Base-by-base conservation (phyloP, 768 basidiomycete species). In the Neoboletus magnificus region DNA sequence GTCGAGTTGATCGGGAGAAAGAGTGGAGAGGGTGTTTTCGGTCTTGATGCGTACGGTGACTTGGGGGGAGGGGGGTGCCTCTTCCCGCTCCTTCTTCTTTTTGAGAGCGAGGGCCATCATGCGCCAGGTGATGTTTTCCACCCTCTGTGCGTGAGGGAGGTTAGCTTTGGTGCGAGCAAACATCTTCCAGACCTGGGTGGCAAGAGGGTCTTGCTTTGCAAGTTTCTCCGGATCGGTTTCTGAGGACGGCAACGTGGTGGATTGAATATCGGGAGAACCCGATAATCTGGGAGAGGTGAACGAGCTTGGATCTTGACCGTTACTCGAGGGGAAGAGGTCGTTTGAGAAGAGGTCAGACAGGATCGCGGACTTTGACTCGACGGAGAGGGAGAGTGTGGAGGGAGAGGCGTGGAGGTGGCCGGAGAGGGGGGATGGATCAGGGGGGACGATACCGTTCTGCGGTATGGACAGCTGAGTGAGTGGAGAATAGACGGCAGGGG, bases 101-200 rank as follows among this genome's bases (percentile, higher is more conserved):
- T 89, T 88, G 53, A 99, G 75, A 13, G 91, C 92, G 68, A 99
- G 76, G 25, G 94, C 89, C 95, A 98, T 98, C 93, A 98, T 91
- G 56, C 97, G 77, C 96, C 96, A 98, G 1, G 95, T 97, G 52
- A 98, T 71, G 68, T 98, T 98, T 76, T 98, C 97, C 92, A 99
- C 94, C 66, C 95, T 77, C 73, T 94, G 91, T 0, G 90, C 92
- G 67, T 96, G 92, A 30, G 95, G 93, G 54, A 96, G 74, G 32
- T 80, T 82, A n/a, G 88, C 89, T 74, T 93, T 94, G 44, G 89
- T 90, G 57, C 90, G 85, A 35, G 93, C 85, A 66, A 91, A 98
- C 82, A 98, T 90, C 76, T 87, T 93, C 96, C 96, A 98, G 30
- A 98, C 90, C 74, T 98, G 93, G 1, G 95, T 89, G 1, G 93